phyloP scores from a whole-genome alignment of 768 basidiomycete species.

The Kwoniella sp. region DNA sequence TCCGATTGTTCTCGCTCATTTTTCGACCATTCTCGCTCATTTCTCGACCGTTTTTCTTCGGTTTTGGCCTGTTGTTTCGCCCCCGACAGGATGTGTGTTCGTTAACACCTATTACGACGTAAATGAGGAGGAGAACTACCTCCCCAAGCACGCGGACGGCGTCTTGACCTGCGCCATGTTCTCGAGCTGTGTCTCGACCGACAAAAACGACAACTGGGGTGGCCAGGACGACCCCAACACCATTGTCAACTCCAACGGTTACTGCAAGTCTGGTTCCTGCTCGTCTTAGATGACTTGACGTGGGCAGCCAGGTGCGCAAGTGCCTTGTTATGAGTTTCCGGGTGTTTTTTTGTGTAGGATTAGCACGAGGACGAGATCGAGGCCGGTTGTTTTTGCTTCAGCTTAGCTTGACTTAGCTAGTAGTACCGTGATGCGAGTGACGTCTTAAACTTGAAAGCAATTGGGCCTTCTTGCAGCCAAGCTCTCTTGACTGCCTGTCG shows the following conservation, averaged over 20 bases:
- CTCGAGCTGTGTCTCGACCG: slow-evolving; percentile 32
- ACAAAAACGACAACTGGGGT: slow-evolving; percentile 37
- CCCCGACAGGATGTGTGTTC: slow-evolving; percentile 17
- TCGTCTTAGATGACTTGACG: slow-evolving; percentile 12
- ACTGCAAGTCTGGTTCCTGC: slow-evolving; percentile 39
- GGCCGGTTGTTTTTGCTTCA: background rate
- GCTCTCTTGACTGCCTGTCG: too few species aligned
- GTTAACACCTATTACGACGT: slow-evolving; percentile 38
- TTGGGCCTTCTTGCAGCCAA: too few species aligned
- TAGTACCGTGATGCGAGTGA: background rate
- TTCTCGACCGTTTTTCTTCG: background rate
- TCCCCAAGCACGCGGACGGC: slow-evolving; percentile 41
- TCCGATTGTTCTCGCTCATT: background rate
- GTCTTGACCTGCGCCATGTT: slow-evolving; percentile 41
- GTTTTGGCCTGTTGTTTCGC: background rate
- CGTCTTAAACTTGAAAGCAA: background rate
- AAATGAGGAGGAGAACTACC: slow-evolving; percentile 29
- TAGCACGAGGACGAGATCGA: background rate
- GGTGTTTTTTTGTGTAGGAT: background rate
- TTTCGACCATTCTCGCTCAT: background rate
- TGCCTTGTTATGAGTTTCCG: background rate
- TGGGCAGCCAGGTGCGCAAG: background rate
- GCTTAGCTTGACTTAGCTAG: background rate
- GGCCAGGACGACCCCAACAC: slow-evolving; percentile 42
- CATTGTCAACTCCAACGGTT: slow-evolving; percentile 41